Evolutionary conservation across 345 rosid species (phyloP).

Genomic region (Anacardium occidentale): DNA sequence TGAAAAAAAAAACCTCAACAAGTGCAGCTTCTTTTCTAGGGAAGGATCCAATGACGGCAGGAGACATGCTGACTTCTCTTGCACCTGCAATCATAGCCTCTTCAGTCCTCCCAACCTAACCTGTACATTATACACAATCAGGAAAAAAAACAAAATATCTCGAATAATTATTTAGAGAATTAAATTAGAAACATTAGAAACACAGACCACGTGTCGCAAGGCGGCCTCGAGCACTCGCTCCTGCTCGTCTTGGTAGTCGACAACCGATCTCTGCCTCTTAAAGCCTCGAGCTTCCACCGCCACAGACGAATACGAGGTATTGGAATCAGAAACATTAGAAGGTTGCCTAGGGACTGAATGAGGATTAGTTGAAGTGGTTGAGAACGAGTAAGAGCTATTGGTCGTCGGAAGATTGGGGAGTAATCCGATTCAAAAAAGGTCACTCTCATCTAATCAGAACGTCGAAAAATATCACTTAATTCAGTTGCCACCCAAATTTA

Average conservation of each 20-base stretch:
- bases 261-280: constrained; percentile 46
- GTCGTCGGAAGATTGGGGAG: constrained; percentile 21
- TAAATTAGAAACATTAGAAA: neutral
- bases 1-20: constrained; percentile 59
- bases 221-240: constrained; percentile 76
- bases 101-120: constrained; percentile 74
- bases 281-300: constrained; percentile 40
- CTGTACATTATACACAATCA: constrained; percentile 25
- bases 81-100: constrained; percentile 93
- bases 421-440: too few relatives aligned
- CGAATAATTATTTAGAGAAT: too few relatives aligned
- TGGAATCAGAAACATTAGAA: constrained; percentile 37
- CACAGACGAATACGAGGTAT: constrained; percentile 31
- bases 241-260: constrained; percentile 70
- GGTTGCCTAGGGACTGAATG: constrained; percentile 30
- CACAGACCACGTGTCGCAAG: constrained; percentile 73
- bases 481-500: too few relatives aligned
- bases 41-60: constrained; percentile 83
- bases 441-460: too few relatives aligned
- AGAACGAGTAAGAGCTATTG: constrained; percentile 34
- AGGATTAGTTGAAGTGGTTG: constrained; percentile 31
- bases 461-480: too few relatives aligned
- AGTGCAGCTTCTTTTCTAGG: constrained; percentile 85
- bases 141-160: too few relatives aligned
- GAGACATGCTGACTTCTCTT: constrained; percentile 81